Conservation (phyloP, 176 grass and related monocot genomes). For the Tuctoria greenei region DNA sequence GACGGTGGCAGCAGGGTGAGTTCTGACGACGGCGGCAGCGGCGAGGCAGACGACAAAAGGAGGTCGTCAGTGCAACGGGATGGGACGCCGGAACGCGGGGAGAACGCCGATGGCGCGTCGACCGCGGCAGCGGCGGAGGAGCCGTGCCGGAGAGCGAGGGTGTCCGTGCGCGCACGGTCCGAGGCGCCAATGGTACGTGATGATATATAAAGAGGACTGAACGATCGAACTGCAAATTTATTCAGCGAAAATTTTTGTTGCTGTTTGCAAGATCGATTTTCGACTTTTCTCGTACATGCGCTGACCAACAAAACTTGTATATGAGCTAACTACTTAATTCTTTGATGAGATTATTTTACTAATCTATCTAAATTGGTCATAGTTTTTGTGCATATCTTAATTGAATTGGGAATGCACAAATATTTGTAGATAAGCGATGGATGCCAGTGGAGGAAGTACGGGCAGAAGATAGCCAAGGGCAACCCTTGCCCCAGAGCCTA, state of each 20-base stretch:
- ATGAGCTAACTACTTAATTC: neutral
- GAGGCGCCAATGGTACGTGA: conserved; percentile 67
- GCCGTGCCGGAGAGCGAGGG: conserved; percentile 65
- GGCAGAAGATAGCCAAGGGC: conserved; percentile 88
- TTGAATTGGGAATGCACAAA: neutral
- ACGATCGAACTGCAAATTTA: neutral
- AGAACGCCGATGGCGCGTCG: conserved; percentile 13
- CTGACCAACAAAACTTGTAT: neutral
- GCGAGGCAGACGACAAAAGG: conserved; percentile 31
- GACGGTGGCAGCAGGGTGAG: conserved; percentile 5
- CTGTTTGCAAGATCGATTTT: neutral
- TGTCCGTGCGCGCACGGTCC: conserved; percentile 79
- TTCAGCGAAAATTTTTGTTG: neutral
- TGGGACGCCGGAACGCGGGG: conserved; percentile 22
- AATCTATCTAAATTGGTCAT: too few relatives aligned
- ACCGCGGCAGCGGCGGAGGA: conserved; percentile 34
- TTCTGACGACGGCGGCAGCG: conserved; percentile 31
- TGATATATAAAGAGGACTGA: neutral
- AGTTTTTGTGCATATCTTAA: too few relatives aligned
- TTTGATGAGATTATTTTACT: neutral
- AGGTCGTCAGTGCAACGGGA: conserved; percentile 8
- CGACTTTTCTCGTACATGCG: neutral
- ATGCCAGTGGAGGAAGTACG: conserved; percentile 93
- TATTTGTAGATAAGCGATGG: conserved; percentile 65
- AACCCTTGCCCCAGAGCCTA: conserved; percentile 82